Percentiles rank a stretch among this genome's conserved stretches.
These are phyloP conservation scores for Strobilomyces dryophilus DNA, from an alignment of 768 basidiomycete species.

Conservation along the genomic window DNA sequence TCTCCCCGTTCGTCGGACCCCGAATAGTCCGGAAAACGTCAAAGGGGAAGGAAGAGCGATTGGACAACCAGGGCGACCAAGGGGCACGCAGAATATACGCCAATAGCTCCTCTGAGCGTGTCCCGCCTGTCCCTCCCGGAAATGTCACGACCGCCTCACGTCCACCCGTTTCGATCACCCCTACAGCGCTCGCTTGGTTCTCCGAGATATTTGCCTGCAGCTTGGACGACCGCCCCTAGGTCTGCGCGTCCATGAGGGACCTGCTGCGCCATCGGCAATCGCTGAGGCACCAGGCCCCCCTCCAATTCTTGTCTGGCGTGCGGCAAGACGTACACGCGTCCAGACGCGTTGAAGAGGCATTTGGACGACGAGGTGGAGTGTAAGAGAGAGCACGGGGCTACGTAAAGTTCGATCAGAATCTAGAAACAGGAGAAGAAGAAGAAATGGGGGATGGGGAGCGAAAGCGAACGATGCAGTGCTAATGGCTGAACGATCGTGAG, in stretches of 20 bases:
- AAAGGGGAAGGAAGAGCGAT: slow-evolving; percentile 4
- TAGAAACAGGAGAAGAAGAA: slow-evolving; percentile 6
- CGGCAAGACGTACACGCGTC: slow-evolving; percentile 26
- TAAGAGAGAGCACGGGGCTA: slow-evolving; percentile 20
- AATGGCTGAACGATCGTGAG: slow-evolving; percentile 12
- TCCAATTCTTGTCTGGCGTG: slow-evolving; percentile 23
- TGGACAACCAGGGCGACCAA: slow-evolving; percentile 2
- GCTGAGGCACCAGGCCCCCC: slow-evolving; percentile 26
- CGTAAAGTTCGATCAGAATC: slow-evolving; percentile 3
- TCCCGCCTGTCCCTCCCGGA: neutral
- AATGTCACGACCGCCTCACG: neutral
- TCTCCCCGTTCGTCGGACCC: too few relatives aligned
- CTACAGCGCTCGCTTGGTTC: slow-evolving; percentile 1
- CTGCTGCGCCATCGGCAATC: slow-evolving; percentile 28
- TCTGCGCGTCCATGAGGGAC: slow-evolving; percentile 28
- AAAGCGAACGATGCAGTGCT: slow-evolving; percentile 20
- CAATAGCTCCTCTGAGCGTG: neutral
- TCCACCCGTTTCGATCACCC: slow-evolving; percentile 3
- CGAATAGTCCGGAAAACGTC: slow-evolving; percentile 3
- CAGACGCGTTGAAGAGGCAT: slow-evolving; percentile 32
- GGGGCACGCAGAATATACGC: neutral
- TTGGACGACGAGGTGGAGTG: slow-evolving; percentile 27
- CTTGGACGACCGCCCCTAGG: slow-evolving; percentile 22
- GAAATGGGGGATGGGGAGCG: slow-evolving; percentile 8
- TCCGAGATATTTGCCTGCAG: slow-evolving; percentile 22